These are phyloP conservation scores for Ceratocystis diversiconidia DNA, from an alignment of 2,329 filamentous ascomycete genomes.

Conservation along the genomic window DNA sequence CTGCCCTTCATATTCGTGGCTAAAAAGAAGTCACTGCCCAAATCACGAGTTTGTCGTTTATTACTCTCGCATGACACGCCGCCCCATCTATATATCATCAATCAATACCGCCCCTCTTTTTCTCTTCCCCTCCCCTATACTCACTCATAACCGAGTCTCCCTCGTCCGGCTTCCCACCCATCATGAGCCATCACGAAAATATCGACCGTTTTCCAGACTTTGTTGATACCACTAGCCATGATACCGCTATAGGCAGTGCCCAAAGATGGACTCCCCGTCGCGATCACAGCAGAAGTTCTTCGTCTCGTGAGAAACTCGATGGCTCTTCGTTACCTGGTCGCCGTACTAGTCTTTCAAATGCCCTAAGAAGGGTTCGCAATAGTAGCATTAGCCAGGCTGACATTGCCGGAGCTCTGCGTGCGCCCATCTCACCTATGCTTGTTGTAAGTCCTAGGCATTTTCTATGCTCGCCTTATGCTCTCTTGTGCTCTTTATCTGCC, in stretches of 20 bases:
- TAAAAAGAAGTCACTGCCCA: too few relatives aligned
- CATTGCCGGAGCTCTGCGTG: conserved; percentile 77
- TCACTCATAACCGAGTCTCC: not conserved
- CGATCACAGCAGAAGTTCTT: conserved; percentile 22
- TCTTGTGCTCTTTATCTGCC: not conserved
- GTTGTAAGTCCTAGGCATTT: conserved; percentile 45
- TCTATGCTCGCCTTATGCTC: not conserved
- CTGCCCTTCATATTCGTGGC: too few relatives aligned
- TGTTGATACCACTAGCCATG: conserved; percentile 27
- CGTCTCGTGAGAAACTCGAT: conserved; percentile 11
- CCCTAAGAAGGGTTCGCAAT: conserved; percentile 71
- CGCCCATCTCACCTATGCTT: conserved; percentile 75
- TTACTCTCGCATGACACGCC: too few relatives aligned
- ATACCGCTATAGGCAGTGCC: conserved; percentile 11
- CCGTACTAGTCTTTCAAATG: conserved; percentile 38
- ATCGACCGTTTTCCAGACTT: conserved; percentile 46
- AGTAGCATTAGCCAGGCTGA: conserved; percentile 88
- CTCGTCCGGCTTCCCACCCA: not conserved
- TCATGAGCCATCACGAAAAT: conserved; percentile 22
- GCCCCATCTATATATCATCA: too few relatives aligned
- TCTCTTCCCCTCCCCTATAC: not conserved
- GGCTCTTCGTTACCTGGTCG: conserved; percentile 4
- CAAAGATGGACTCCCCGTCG: conserved; percentile 15
- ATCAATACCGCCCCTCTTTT: not conserved
- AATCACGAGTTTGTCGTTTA: too few relatives aligned